Evolutionary conservation across 768 basidiomycete genomes (phyloP).

Genomic region (Chalciporus pseudorubinellus): DNA sequence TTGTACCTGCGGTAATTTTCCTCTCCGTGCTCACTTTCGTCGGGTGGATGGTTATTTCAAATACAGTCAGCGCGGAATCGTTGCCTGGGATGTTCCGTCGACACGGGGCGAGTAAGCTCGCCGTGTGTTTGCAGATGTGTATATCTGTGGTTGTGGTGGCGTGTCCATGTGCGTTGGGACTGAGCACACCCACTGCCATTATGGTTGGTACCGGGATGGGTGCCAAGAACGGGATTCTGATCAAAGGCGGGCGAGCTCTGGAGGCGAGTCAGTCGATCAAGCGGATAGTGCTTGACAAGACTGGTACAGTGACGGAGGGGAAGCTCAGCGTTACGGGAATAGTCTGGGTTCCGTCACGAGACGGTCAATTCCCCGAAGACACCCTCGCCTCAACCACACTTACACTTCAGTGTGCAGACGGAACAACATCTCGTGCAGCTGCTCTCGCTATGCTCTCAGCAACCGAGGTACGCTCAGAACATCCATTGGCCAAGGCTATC

Average conservation of each 20-base stretch:
- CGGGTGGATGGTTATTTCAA: conserved; percentile 76
- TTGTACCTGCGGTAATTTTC: conserved; percentile 88
- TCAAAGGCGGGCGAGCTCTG: conserved; percentile 94
- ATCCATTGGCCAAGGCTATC: conserved; percentile 93
- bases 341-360: conserved; percentile 61
- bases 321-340: conserved; percentile 79
- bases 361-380: conserved; percentile 19
- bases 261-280: conserved; percentile 86
- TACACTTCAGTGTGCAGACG: conserved; percentile 49
- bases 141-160: conserved; percentile 98
- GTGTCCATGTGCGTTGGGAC: conserved; percentile 94
- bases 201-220: conserved; percentile 99
- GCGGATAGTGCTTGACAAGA: conserved; percentile 91
- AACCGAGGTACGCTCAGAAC: conserved; percentile 90
- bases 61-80: conserved; percentile 48
- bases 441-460: conserved; percentile 81
- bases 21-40: conserved; percentile 81
- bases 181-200: conserved; percentile 96
- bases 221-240: conserved; percentile 94
- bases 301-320: conserved; percentile 95
- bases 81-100: conserved; percentile 84
- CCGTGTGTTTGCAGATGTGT: conserved; percentile 93
- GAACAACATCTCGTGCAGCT: conserved; percentile 53
- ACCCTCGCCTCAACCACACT: conserved; percentile 12
- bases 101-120: conserved; percentile 80